Conservation (phyloP, 1,139 yeast genomes). For the Sugiyamaella japonica region DNA sequence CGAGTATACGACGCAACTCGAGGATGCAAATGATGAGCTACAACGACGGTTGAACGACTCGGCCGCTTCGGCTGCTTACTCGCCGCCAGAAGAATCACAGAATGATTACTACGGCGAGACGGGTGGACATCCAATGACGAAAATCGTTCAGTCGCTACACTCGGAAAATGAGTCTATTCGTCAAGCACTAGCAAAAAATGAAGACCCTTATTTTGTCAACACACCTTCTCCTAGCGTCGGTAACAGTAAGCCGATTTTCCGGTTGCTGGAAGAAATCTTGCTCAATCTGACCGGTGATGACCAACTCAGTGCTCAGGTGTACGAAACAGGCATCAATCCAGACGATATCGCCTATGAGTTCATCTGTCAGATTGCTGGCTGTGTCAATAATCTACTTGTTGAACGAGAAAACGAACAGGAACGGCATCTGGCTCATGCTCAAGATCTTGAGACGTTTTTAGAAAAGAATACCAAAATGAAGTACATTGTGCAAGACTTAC, state of each 20-base stretch:
- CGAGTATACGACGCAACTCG: neutral
- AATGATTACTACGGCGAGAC: neutral
- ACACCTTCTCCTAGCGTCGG: neutral
- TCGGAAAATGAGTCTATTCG: slow-evolving; percentile 19
- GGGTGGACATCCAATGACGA: slow-evolving; percentile 13
- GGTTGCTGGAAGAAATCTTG: slow-evolving; percentile 9
- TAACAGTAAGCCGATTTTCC: neutral
- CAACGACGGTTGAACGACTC: neutral
- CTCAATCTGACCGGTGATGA: slow-evolving; percentile 9
- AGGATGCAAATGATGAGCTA: neutral
- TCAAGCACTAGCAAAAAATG: slow-evolving; percentile 14
- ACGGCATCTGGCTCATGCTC: slow-evolving; percentile 2
- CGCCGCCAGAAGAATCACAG: neutral
- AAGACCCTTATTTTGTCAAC: slow-evolving; percentile 13
- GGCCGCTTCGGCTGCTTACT: neutral
- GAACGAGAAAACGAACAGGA: slow-evolving; percentile 5
- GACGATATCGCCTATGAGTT: slow-evolving; percentile 2
- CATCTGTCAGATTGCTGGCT: neutral
- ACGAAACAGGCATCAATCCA: neutral
- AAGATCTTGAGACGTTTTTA: slow-evolving; percentile 7
- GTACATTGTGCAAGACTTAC: neutral
- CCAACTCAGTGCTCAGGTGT: neutral
- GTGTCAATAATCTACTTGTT: neutral
- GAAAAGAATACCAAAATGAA: neutral
- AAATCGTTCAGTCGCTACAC: slow-evolving; percentile 8